Evolutionary conservation across 345 rosid genomes (phyloP).

Genomic region (Mangifera indica): DNA sequence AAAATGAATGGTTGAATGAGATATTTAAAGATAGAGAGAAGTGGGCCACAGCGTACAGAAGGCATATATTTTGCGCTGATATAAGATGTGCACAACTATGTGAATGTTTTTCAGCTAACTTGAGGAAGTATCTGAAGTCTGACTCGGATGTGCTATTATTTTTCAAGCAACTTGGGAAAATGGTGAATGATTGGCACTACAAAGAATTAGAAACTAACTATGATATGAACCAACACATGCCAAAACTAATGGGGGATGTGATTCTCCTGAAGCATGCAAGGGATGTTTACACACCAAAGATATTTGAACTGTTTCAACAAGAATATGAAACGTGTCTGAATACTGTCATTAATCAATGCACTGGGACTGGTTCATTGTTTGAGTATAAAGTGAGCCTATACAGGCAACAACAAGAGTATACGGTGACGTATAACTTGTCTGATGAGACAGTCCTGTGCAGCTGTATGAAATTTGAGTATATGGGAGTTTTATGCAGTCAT

Average conservation of each 20-base stretch:
- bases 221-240: constrained; percentile 30
- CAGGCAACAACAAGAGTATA: constrained; percentile 22
- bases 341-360: constrained; percentile 27
- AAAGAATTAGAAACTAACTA: constrained; percentile 38
- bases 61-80: constrained; percentile 36
- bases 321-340: constrained; percentile 32
- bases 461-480: constrained; percentile 38
- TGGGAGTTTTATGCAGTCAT: constrained; percentile 38
- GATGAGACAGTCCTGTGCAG: constrained; percentile 26
- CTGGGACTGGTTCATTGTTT: constrained; percentile 15
- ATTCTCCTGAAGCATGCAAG: constrained; percentile 34
- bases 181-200: constrained; percentile 33
- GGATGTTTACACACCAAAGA: constrained; percentile 28
- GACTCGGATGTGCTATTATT: constrained; percentile 30
- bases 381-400: constrained; percentile 31
- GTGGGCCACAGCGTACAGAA: constrained; percentile 35
- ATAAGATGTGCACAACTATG: constrained; percentile 17
- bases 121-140: constrained; percentile 31
- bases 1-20: constrained; percentile 29
- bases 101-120: constrained; percentile 22
- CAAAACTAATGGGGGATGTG: constrained; percentile 30
- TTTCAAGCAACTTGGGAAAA: constrained; percentile 30
- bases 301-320: constrained; percentile 35
- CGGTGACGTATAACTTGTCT: constrained; percentile 19
- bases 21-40: constrained; percentile 33